Evolutionary conservation across 139 green algal genomes (phyloP).

Genomic region (Tetradesmus lagerheimii): DNA sequence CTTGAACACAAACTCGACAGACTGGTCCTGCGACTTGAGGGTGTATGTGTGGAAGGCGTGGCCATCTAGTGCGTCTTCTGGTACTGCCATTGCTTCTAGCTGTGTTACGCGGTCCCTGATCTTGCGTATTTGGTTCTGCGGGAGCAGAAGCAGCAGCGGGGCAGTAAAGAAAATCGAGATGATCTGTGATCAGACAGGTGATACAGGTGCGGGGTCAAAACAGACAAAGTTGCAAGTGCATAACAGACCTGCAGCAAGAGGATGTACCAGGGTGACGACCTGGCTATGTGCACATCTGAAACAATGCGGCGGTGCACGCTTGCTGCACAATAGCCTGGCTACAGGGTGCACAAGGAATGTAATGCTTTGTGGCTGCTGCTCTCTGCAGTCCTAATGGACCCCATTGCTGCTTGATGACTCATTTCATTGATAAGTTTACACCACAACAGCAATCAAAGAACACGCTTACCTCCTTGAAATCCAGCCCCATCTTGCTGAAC

Average conservation of each 20-base stretch:
- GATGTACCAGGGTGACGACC: too few species aligned
- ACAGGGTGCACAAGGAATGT: too few species aligned
- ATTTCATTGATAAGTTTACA: too few species aligned
- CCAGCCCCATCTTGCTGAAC: constrained; percentile 32
- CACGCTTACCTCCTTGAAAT: constrained; percentile 13
- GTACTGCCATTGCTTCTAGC: constrained; percentile 35
- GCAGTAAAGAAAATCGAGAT: not conserved
- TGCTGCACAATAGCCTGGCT: too few species aligned
- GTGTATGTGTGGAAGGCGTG: constrained; percentile 99
- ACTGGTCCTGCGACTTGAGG: constrained; percentile 82
- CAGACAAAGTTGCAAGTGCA: too few species aligned
- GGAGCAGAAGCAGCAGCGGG: not conserved
- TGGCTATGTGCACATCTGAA: not conserved
- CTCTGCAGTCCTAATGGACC: too few species aligned
- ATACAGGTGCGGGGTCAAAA: too few species aligned
- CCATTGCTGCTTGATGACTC: too few species aligned
- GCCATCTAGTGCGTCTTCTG: constrained; percentile 63
- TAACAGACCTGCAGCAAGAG: too few species aligned
- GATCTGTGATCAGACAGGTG: not conserved
- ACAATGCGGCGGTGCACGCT: too few species aligned
- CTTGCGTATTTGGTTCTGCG: constrained; percentile 45
- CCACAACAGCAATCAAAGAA: too few species aligned
- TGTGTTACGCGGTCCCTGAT: constrained; percentile 44
- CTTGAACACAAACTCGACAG: constrained; percentile 95
- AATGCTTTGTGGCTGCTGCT: too few species aligned